These are phyloP conservation scores for Russula vinacea DNA, from an alignment of 768 basidiomycete species.

Conservation along the genomic window DNA sequence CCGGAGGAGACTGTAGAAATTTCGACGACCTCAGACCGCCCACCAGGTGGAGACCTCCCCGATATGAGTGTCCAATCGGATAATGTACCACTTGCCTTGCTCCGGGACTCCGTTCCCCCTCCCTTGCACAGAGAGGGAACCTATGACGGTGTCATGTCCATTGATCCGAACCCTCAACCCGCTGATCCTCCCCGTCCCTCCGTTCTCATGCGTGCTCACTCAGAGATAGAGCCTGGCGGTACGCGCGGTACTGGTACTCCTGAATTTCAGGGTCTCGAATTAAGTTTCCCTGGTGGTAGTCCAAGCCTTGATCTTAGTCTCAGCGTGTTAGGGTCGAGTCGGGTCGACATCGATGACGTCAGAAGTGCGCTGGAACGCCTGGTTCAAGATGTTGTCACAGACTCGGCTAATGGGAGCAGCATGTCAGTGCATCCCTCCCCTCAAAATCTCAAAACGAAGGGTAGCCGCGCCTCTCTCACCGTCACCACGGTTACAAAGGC, in stretches of 20 bases:
- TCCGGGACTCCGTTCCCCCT: background rate
- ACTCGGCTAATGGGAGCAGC: slow-evolving; percentile 17
- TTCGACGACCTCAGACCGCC: background rate
- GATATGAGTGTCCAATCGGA: slow-evolving; percentile 4
- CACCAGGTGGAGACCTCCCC: slow-evolving; percentile 4
- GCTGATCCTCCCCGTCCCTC: slow-evolving; percentile 37
- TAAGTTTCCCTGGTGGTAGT: slow-evolving; percentile 27
- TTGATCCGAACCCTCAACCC: slow-evolving; percentile 37
- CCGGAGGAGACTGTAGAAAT: slow-evolving; percentile 21
- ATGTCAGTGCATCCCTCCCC: slow-evolving; percentile 15
- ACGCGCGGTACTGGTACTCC: slow-evolving; percentile 17
- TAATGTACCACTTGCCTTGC: slow-evolving; percentile 2
- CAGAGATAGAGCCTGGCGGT: slow-evolving; percentile 26
- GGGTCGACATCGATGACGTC: slow-evolving; percentile 38
- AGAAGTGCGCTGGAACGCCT: slow-evolving; percentile 43
- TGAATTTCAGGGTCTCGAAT: slow-evolving; percentile 32
- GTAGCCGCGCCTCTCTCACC: slow-evolving; percentile 29
- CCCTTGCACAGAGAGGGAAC: slow-evolving; percentile 30
- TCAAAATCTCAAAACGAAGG: slow-evolving; percentile 28
- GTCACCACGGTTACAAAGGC: slow-evolving; percentile 38
- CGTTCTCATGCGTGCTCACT: slow-evolving; percentile 32
- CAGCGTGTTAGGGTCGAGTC: slow-evolving; percentile 17
- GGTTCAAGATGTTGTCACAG: slow-evolving; percentile 38
- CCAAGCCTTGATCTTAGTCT: slow-evolving; percentile 20
- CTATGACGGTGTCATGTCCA: slow-evolving; percentile 37